Conservation (phyloP, 352 stramenopile genomes). For the Globisporangium yorkense region DNA sequence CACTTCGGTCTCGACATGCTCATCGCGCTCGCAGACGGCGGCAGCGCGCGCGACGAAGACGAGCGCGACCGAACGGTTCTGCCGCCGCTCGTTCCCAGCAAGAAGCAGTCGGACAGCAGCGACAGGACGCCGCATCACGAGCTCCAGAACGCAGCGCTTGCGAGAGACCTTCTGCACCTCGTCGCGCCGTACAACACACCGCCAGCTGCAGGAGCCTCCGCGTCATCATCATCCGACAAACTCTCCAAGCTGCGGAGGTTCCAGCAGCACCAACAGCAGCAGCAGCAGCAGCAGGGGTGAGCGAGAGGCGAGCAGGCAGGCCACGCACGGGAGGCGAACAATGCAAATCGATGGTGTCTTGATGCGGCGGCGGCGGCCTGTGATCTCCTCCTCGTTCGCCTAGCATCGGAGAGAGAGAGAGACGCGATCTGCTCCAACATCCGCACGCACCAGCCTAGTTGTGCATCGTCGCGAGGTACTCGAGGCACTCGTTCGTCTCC, state of each 20-base stretch:
- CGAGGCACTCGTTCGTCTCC: slow-evolving; percentile 68
- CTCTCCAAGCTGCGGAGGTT: slow-evolving; percentile 10
- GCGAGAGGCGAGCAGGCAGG: not conserved
- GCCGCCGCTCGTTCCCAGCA: slow-evolving; percentile 7
- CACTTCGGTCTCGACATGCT: slow-evolving; percentile 55
- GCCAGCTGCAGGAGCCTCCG: not conserved
- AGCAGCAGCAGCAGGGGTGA: slow-evolving; percentile 5
- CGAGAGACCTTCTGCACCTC: slow-evolving; percentile 53
- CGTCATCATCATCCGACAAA: slow-evolving; percentile 14
- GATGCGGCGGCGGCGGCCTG: not conserved
- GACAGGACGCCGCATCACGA: slow-evolving; percentile 3
- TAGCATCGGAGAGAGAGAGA: not conserved
- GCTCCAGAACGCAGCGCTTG: slow-evolving; percentile 40
- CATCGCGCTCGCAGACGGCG: slow-evolving; percentile 27
- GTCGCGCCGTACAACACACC: slow-evolving; percentile 42
- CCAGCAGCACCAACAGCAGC: slow-evolving; percentile 14
- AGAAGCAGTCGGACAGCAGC: not conserved
- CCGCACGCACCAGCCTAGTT: slow-evolving; percentile 17
- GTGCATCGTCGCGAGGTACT: slow-evolving; percentile 86
- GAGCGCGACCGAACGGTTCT: slow-evolving; percentile 17
- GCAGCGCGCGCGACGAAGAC: slow-evolving; percentile 11
- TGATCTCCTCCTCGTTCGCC: not conserved
- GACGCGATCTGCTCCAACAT: too few species aligned
- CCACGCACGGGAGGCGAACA: not conserved
- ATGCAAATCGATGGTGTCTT: not conserved